These are phyloP conservation scores for Coniochaeta prunicola DNA, from an alignment of 2,329 filamentous ascomycete species.

Conservation along the genomic window DNA sequence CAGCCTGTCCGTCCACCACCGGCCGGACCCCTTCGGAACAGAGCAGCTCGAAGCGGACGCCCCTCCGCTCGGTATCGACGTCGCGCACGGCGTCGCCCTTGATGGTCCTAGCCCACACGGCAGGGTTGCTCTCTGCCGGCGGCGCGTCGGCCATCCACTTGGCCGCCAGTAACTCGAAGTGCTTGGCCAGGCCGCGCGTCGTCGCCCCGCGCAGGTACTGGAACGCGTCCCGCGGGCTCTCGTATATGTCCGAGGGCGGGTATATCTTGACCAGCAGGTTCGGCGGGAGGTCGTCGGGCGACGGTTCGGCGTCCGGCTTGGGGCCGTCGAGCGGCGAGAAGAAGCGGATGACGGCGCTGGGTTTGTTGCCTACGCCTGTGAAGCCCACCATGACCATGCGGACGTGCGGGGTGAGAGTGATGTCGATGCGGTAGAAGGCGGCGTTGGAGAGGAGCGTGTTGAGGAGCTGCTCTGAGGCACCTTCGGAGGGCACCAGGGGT, in stretches of 20 bases:
- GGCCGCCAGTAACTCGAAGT: background rate
- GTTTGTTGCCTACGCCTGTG: slow-evolving; percentile 23
- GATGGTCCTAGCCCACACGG: slow-evolving; percentile 9
- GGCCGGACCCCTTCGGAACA: background rate
- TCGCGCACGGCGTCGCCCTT: slow-evolving; percentile 10
- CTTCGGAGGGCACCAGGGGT: slow-evolving; percentile 12
- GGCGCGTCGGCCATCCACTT: background rate
- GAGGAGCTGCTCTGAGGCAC: slow-evolving; percentile 37
- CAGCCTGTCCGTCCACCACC: background rate
- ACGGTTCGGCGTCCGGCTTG: background rate
- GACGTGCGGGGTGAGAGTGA: slow-evolving; percentile 36
- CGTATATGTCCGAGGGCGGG: background rate
- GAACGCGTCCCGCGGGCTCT: background rate
- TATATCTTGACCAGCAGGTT: background rate
- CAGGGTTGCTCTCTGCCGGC: background rate
- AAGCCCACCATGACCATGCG: slow-evolving; percentile 30
- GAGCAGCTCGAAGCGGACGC: slow-evolving; percentile 11
- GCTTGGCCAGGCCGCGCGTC: background rate
- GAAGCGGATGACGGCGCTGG: slow-evolving; percentile 10
- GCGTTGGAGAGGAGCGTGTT: slow-evolving; percentile 31
- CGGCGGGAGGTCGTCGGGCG: background rate
- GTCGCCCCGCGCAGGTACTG: background rate
- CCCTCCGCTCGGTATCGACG: slow-evolving; percentile 8
- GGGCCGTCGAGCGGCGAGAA: slow-evolving; percentile 3
- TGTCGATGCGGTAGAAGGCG: slow-evolving; percentile 32